Base-by-base conservation (phyloP, 768 basidiomycete genomes). In the Boletus reticulatus region DNA sequence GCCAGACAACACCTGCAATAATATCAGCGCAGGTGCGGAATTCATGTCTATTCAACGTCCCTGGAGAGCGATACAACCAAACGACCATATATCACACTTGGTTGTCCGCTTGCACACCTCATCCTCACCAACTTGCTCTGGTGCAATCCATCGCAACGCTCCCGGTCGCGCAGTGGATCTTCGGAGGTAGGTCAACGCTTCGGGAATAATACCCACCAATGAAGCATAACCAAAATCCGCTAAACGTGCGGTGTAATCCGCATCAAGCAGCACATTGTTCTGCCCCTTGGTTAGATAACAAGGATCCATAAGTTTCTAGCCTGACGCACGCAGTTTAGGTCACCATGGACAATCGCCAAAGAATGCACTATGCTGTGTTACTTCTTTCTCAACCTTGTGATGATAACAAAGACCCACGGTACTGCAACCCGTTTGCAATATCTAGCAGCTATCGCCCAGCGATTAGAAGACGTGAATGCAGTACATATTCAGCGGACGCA, bases 151-250 rank as follows among this genome's bases (percentile, higher is more conserved):
- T 4, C 47, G 36, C 17, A 48, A 6, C 2, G 47, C 34, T 6
- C 47, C 48, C 1, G 38, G 39, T 31, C 39, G 27, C 4, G 29
- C 6, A 16, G 39, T 41, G 38, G 48, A 50, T 51, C 38, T 41
- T 5, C 49, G 56, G 0, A 63, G 56, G 19, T 60, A 61, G 1
- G 6, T 2, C 20, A 45, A 16, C 3, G 37, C 50, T 38, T 60
- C 53, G 0, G 56, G 56, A 7, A 55, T 61, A 6, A 48, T 57
- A 3, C 55, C 61, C 9, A 54, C 38, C 13, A 64, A 11, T 0
- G 77, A 76, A 20, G 72, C 68, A 41, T 62, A 53, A 1, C 79
- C 79, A 43, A 81, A 81, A 51, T 80, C 79, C 32, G 73, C 71
- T 7, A 81, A 58, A 11, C 72, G 70, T 0, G 73, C 78, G 20